phyloP scores from a whole-genome alignment of 306 rosid species.

The Castanopsis chinensis region DNA sequence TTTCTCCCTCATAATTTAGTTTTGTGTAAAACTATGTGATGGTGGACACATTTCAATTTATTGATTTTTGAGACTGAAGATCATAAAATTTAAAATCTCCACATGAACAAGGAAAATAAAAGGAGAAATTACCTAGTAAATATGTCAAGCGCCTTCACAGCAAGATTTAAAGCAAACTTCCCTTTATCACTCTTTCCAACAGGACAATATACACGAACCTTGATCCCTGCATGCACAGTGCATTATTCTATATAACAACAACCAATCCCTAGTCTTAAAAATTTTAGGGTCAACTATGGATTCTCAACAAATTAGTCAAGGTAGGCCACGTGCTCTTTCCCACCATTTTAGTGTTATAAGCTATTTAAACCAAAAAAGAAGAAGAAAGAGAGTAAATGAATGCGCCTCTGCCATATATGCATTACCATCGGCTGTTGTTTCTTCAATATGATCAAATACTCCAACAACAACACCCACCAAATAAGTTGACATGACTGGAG shows the following conservation, averaged over 20 bases:
- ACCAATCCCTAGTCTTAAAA: too few species aligned
- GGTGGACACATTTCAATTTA: background rate
- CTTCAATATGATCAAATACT: slow-evolving; percentile 51
- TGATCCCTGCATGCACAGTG: slow-evolving; percentile 38
- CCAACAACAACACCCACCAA: slow-evolving; percentile 62
- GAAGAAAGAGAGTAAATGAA: background rate
- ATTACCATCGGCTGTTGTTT: slow-evolving; percentile 45
- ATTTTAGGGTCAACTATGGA: too few species aligned
- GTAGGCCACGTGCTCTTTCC: too few species aligned
- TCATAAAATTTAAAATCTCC: too few species aligned
- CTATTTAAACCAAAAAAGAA: background rate
- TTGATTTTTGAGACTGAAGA: background rate
- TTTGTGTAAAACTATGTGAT: background rate
- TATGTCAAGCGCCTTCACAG: slow-evolving; percentile 46
- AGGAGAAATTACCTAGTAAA: slow-evolving; percentile 34
- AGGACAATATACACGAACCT: slow-evolving; percentile 52
- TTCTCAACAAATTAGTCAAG: too few species aligned
- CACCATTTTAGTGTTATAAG: background rate
- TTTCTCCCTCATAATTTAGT: background rate
- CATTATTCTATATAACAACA: too few species aligned
- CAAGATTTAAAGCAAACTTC: slow-evolving; percentile 49
- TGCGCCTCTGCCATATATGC: background rate
- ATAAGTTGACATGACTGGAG: slow-evolving; percentile 70
- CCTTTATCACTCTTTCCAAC: slow-evolving; percentile 53
- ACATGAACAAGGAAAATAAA: too few species aligned